Evolutionary conservation across 768 basidiomycete species (phyloP).

Genomic region (Kwoniella sp.): DNA sequence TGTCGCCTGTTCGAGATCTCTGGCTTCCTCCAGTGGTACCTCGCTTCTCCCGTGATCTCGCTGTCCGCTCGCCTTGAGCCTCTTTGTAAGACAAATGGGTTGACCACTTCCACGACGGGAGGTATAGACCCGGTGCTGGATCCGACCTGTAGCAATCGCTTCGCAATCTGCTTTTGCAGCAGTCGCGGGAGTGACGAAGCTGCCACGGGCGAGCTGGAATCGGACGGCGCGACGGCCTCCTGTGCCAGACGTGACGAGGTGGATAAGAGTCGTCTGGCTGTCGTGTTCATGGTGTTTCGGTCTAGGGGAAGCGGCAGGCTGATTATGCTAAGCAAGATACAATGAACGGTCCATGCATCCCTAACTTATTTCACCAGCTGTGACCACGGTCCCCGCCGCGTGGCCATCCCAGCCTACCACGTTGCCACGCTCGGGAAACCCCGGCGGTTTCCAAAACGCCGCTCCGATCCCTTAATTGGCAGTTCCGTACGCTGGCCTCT

Average conservation of each 20-base stretch:
- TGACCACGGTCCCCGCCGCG: no score
- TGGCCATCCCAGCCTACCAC: no score
- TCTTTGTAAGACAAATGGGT: conserved; percentile 26
- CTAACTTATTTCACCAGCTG: no score
- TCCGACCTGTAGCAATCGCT: not conserved
- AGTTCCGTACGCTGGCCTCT: not conserved
- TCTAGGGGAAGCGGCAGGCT: not conserved
- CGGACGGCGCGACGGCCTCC: not conserved
- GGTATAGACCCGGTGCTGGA: not conserved
- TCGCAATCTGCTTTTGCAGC: conserved; percentile 22
- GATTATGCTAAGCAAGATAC: not conserved
- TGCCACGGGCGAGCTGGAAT: conserved; percentile 6
- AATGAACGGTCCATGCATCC: not conserved
- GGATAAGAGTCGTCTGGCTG: conserved; percentile 14
- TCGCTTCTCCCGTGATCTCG: conserved; percentile 10
- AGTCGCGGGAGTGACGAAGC: conserved; percentile 25
- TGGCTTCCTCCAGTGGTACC: conserved; percentile 17
- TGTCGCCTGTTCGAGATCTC: conserved; percentile 34
- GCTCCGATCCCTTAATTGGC: conserved; percentile 6
- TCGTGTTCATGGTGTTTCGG: conserved; percentile 10
- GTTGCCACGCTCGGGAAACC: conserved; percentile 1
- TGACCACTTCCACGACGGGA: conserved; percentile 14
- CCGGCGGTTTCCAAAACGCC: conserved; percentile 2
- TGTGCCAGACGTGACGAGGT: conserved; percentile 1
- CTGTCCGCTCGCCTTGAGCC: conserved; percentile 8